Base-by-base conservation (phyloP, 805 yeast species). In the Yamadazyma sp. region DNA sequence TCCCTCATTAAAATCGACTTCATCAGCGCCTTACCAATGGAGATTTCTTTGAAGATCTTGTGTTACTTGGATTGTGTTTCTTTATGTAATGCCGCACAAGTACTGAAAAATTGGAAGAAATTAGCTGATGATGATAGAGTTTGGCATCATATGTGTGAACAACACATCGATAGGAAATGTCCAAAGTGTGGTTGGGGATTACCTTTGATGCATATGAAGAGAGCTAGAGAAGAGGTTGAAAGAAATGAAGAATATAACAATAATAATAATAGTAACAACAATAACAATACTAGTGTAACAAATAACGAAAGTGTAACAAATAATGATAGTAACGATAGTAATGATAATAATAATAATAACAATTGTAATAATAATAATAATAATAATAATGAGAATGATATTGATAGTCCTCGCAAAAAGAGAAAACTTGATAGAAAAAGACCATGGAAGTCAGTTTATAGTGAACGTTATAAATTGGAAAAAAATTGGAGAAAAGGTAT, bases 141-240 rank as follows among this genome's bases (percentile, higher is more conserved):
- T 3, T 93, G 98, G 98, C 93, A 91, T 56, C 89, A 91, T 47
- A 82, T 93, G 88, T 93, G 98, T 55, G 96, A 88, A 56, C 98
- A 93, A 62, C 98, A 93, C 59, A 93, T 93, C 36, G 98, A 93
- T 62, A 74, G 95, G 41, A 93, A 93, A 59, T 93, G 98, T 64
- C 95, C 96, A 25, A 86, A 86, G 53, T 93, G 98, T 64, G 98
- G 98, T 11, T 93, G 98, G 98, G 98, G 98, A 4, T 70, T 93
- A 45, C 98, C 98, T 3, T 65, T 93, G 40, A 76, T 93, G 78
- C 96, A 88, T 52, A 86, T 88, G 79, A 84, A 82, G 55, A 70
- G 83, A 36, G 82, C 82, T 1, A 60, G 84, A 42, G 78, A 78
- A 50, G 62, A 40, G 13, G 40, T 40, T 56, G 43, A 29, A 23